Base-by-base conservation (phyloP, 202 grass and related monocot species). In the Setaria italica region DNA sequence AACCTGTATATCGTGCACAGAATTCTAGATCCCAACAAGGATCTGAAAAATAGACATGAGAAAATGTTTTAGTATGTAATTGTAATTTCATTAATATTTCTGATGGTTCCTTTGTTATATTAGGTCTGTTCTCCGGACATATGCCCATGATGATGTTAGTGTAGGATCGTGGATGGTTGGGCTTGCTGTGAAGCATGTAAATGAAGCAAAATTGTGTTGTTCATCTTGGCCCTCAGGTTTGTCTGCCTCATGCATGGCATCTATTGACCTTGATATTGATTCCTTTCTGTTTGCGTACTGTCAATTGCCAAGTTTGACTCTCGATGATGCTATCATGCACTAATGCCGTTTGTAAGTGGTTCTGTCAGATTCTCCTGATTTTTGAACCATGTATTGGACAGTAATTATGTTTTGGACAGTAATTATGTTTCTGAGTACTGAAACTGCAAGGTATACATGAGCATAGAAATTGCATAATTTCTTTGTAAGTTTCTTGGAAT, bases 131-230 rank as follows among this genome's bases (percentile, higher is more conserved):
- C 93, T 99, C 65, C 88, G 94, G 55, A 91, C 92, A 80, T 99
- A 97, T 85, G 97, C 97, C 19, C 94, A 97, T 84, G 97, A 99
- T 93, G 97, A 99, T 93, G 92, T 99, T 83, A 99, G 92, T 50
- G 72, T 97, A 53, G 97, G 97, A 74, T 99, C 97, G 11, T 99
- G 97, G 97, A 93, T 99, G 87, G 86, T 99, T 87, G 97, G 97
- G 39, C 94, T 99, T 85, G 90, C 87, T 76, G 92, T 97, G 73
- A 94, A 97, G 77, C 92, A 99, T 85, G 92, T 97, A 81, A 94
- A 99, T 84, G 97, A 99, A 90, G 88, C 91, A 85, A 99, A 96
- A 87, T 75, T 97, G 30, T 99, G 97, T 56, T 99, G 97, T 82
- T 99, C 97, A 55, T 94, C 92, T 3, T 99, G 97, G 97, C 87